Evolutionary conservation across 148 eudicot genomes (phyloP).

Genomic region (Dysphania ambrosioides): DNA sequence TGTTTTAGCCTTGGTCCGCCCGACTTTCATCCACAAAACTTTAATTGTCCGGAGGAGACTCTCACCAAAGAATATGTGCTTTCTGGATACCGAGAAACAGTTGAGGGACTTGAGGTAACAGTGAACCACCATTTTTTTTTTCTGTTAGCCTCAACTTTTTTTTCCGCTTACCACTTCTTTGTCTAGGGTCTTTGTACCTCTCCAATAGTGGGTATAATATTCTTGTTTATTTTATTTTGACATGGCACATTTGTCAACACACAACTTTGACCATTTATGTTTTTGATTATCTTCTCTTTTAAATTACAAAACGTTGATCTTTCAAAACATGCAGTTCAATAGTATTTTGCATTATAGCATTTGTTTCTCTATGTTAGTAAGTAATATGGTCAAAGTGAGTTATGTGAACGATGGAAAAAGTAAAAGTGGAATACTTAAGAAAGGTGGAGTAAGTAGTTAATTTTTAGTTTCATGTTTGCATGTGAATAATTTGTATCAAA

Average conservation of each 20-base stretch:
- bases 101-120: conserved; percentile 95
- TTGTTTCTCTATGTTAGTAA: too few species aligned
- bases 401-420: too few species aligned
- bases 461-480: neutral
- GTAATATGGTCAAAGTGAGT: too few species aligned
- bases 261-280: too few species aligned
- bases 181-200: neutral
- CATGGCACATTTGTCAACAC: too few species aligned
- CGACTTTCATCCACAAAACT: conserved; percentile 81
- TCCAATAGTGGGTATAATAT: too few species aligned
- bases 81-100: conserved; percentile 90
- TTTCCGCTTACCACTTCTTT: neutral
- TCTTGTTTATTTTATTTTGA: too few species aligned
- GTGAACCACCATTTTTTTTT: conserved; percentile 15
- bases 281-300: too few species aligned
- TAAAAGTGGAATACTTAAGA: too few species aligned
- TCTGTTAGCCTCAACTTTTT: neutral
- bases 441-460: neutral
- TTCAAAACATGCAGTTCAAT: too few species aligned
- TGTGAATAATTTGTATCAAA: neutral
- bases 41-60: conserved; percentile 94
- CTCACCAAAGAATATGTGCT: conserved; percentile 81
- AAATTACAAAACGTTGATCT: too few species aligned
- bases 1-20: conserved; percentile 88
- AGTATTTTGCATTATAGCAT: too few species aligned